Percentiles rank a stretch among this genome's conserved stretches.
phyloP scores from a whole-genome alignment of 2,329 filamentous ascomycete species.

The Didymosphaeria variabile region DNA sequence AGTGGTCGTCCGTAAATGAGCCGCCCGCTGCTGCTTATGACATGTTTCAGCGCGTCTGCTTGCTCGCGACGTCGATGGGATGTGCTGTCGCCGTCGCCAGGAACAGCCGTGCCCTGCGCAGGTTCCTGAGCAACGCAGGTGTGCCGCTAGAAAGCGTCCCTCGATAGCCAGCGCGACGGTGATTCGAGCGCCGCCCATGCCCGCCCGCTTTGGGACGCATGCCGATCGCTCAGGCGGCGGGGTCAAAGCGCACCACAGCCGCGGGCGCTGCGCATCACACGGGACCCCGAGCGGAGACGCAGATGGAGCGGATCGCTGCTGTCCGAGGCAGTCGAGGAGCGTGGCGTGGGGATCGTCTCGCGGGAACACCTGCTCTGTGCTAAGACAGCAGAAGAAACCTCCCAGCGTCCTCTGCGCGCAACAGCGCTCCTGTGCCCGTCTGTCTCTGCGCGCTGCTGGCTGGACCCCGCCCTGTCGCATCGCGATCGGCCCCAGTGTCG shows the following conservation, averaged over 20 bases:
- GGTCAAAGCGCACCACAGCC: constrained; percentile 7
- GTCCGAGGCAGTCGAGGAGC: constrained; percentile 18
- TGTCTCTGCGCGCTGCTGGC: neutral
- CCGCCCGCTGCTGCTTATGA: neutral
- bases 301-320: constrained; percentile 37
- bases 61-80: neutral
- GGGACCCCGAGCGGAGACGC: constrained; percentile 30
- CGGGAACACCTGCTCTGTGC: constrained; percentile 38
- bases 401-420: constrained; percentile 8
- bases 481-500: constrained; percentile 36
- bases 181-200: constrained; percentile 21
- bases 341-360: neutral
- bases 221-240: constrained; percentile 35
- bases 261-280: constrained; percentile 27
- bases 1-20: constrained; percentile 18
- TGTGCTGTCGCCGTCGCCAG: neutral
- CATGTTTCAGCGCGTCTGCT: constrained; percentile 16
- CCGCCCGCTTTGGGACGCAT: constrained; percentile 26
- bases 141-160: constrained; percentile 14
- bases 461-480: constrained; percentile 34
- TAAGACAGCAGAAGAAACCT: constrained; percentile 6
- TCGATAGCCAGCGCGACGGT: constrained; percentile 3
- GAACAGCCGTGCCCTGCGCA: constrained; percentile 7
- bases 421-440: neutral
- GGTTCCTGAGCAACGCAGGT: constrained; percentile 23